These are phyloP conservation scores for Dipteronia dyeriana DNA, from an alignment of 345 rosid species.

Conservation along the genomic window DNA sequence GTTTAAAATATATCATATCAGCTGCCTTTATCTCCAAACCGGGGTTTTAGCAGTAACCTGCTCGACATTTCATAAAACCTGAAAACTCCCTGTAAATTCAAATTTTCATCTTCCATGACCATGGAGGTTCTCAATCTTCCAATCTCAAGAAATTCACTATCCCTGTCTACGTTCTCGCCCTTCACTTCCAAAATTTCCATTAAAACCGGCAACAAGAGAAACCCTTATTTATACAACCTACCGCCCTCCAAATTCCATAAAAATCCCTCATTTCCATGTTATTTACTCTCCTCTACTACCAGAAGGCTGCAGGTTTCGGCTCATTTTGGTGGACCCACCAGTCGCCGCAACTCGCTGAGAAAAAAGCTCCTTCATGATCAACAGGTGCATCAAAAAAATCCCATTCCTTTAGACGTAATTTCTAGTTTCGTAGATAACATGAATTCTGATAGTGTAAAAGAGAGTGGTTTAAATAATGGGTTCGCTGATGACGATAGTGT, in stretches of 20 bases:
- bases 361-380: constrained; percentile 55
- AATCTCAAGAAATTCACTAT: constrained; percentile 21
- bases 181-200: constrained; percentile 35
- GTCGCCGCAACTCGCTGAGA: constrained; percentile 72
- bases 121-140: constrained; percentile 53
- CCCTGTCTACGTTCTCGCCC: constrained; percentile 24
- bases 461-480: constrained; percentile 16
- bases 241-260: constrained; percentile 31
- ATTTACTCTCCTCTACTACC: constrained; percentile 18
- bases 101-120: constrained; percentile 35
- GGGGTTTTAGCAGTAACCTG: background rate
- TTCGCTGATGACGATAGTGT: constrained; percentile 18
- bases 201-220: constrained; percentile 25
- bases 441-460: constrained; percentile 20
- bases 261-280: constrained; percentile 23
- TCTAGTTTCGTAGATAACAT: constrained; percentile 20
- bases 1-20: background rate
- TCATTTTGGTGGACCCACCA: constrained; percentile 48
- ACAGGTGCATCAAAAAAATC: constrained; percentile 50
- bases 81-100: background rate
- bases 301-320: constrained; percentile 45
- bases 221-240: constrained; percentile 19
- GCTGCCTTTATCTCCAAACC: background rate
- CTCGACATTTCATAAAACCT: background rate
- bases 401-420: constrained; percentile 27